These are phyloP conservation scores for Eugenia klotzschiana DNA, from an alignment of 441 rosid genomes.

Conservation along the genomic window DNA sequence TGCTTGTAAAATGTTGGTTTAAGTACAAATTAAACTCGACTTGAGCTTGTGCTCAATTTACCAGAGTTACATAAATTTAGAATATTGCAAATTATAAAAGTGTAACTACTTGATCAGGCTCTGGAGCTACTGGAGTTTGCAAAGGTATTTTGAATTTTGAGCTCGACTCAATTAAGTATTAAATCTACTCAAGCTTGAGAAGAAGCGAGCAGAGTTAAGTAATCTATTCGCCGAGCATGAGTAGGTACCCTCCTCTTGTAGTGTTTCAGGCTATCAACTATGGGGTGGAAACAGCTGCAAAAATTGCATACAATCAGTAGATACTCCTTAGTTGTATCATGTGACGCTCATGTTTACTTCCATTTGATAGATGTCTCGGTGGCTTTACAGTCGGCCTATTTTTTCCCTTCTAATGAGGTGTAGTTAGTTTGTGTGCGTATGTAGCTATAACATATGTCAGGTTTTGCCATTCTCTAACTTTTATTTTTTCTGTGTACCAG, in stretches of 20 bases:
- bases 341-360: neutral
- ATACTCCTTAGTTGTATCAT: neutral
- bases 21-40: neutral
- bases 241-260: neutral
- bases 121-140: neutral
- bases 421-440: neutral
- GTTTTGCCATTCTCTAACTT: neutral
- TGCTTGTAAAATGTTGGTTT: neutral
- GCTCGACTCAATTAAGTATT: neutral
- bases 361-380: neutral
- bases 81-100: neutral
- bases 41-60: neutral
- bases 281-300: neutral
- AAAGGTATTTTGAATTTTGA: neutral
- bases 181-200: neutral
- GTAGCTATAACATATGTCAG: neutral
- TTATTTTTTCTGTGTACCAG: constrained; percentile 26
- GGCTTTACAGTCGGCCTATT: neutral
- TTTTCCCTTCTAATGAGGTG: neutral
- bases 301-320: neutral
- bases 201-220: neutral
- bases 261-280: neutral
- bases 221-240: neutral
- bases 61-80: neutral
- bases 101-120: neutral